Evolutionary conservation across 1,284 basidiomycete species (phyloP).

Genomic region (Ganoderma resinaceum): DNA sequence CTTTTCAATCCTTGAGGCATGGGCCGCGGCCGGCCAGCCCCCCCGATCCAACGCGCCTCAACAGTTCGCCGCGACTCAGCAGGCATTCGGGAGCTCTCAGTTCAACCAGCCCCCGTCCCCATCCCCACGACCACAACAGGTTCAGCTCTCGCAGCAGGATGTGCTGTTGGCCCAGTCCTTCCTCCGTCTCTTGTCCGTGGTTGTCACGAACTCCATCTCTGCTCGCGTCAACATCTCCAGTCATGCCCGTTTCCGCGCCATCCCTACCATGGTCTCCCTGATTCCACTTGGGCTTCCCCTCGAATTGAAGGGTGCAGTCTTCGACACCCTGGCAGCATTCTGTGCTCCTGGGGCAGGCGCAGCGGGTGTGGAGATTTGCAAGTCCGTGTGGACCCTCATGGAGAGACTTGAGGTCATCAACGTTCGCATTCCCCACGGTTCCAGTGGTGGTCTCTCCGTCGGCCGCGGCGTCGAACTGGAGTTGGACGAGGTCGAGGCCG

Average conservation of each 20-base stretch:
- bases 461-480: slow-evolving; percentile 82
- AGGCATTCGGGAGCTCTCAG: slow-evolving; percentile 41
- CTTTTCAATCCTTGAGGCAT: slow-evolving; percentile 62
- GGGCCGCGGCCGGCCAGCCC: slow-evolving; percentile 46
- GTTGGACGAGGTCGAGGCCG: slow-evolving; percentile 86
- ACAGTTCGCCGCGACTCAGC: slow-evolving; percentile 36
- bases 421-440: slow-evolving; percentile 55
- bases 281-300: slow-evolving; percentile 84
- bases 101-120: slow-evolving; percentile 40
- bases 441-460: slow-evolving; percentile 51
- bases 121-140: slow-evolving; percentile 49
- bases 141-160: slow-evolving; percentile 69
- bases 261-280: slow-evolving; percentile 81
- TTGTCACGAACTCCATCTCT: slow-evolving; percentile 80
- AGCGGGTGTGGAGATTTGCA: slow-evolving; percentile 81
- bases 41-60: slow-evolving; percentile 36
- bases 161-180: slow-evolving; percentile 84
- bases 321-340: slow-evolving; percentile 88
- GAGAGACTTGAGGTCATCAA: slow-evolving; percentile 89
- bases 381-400: slow-evolving; percentile 83
- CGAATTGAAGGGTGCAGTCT: slow-evolving; percentile 91
- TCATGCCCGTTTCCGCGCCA: slow-evolving; percentile 81
- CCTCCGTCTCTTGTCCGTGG: slow-evolving; percentile 81
- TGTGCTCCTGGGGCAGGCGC: slow-evolving; percentile 77
- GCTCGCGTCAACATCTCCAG: slow-evolving; percentile 83